Base-by-base conservation (phyloP, 2,329 filamentous ascomycete genomes). In the Pseudogymnoascus verrucosus region DNA sequence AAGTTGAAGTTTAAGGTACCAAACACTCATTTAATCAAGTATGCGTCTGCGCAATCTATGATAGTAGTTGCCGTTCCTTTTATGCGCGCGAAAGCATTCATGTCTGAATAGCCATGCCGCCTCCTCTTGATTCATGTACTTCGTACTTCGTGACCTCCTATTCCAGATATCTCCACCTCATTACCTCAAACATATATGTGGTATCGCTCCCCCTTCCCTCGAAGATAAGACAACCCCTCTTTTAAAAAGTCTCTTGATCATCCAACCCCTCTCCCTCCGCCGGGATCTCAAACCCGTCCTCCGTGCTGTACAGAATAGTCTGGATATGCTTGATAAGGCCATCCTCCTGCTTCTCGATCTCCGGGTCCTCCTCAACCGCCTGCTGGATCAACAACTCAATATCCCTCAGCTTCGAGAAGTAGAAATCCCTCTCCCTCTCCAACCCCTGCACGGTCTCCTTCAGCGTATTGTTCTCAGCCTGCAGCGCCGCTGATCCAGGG, bases 401-500 rank as follows among this genome's bases (percentile, higher is more conserved):
- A 74, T 99, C 95, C 65, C 95, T 85, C 68, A 99, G 83, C 82
- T 99, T 99, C 83, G 91, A 96, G 78, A 99, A 99, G 82, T 99
- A 99, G 76, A 99, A 99, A 76, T 99, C 95, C 60, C 95, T 85
- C 80, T 99, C 95, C 71, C 95, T 89, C 82, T 99, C 95, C 44
- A 99, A 82, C 1, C 95, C 95, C 11, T 86, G 83, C n/a, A 99
- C 93, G 0, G 91, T 96, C 80, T 98, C 93, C 82, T 96, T 96
- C 70, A 98, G 83, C 28, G 89, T 90, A 44, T 84, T 83, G 74
- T 96, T 95, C 82, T 98, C 95, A 73, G 89, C 84, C 74, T 90
- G 85, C 70, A 99, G 79, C 3, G 88, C 91, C 10, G 89, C 85
- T 28, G 82, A 85, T 34, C 83, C 88, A 6, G 86, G 84, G 51